These are phyloP conservation scores for Leccinum angustisporum DNA, from an alignment of 1,284 basidiomycete genomes.

Conservation along the genomic window DNA sequence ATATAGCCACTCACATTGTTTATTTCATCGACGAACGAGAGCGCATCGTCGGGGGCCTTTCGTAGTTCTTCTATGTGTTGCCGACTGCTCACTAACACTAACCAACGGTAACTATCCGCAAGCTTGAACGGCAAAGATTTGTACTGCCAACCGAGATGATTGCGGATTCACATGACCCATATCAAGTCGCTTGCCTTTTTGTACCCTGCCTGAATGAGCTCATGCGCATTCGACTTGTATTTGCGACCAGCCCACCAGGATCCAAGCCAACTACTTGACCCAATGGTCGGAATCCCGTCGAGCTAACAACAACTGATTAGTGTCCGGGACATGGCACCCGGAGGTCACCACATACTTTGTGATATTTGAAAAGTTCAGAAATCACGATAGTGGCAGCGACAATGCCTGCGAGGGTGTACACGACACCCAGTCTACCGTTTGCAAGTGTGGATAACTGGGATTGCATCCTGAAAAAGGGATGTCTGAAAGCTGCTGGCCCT, in stretches of 20 bases:
- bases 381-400: neutral
- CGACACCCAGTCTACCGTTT: neutral
- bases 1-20: slow-evolving; percentile 31
- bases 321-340: no score
- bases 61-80: slow-evolving; percentile 42
- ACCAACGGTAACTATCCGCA: slow-evolving; percentile 38
- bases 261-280: slow-evolving; percentile 12
- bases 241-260: slow-evolving; percentile 14
- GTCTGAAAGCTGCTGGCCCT: neutral
- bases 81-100: slow-evolving; percentile 38
- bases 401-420: neutral
- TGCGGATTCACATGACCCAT: no score
- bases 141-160: slow-evolving; percentile 2
- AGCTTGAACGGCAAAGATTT: slow-evolving; percentile 41
- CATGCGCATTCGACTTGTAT: slow-evolving; percentile 1
- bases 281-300: slow-evolving; percentile 16
- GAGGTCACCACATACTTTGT: neutral
- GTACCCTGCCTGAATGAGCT: slow-evolving; percentile 21
- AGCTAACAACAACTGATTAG: no score
- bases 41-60: slow-evolving; percentile 38
- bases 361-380: neutral
- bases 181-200: slow-evolving; percentile 6
- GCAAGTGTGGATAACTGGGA: neutral
- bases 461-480: neutral
- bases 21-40: slow-evolving; percentile 37